Percentiles rank a stretch among this genome's conserved stretches.
phyloP scores from a whole-genome alignment of 2,329 filamentous ascomycete species.

The Trichoderma hamatum region DNA sequence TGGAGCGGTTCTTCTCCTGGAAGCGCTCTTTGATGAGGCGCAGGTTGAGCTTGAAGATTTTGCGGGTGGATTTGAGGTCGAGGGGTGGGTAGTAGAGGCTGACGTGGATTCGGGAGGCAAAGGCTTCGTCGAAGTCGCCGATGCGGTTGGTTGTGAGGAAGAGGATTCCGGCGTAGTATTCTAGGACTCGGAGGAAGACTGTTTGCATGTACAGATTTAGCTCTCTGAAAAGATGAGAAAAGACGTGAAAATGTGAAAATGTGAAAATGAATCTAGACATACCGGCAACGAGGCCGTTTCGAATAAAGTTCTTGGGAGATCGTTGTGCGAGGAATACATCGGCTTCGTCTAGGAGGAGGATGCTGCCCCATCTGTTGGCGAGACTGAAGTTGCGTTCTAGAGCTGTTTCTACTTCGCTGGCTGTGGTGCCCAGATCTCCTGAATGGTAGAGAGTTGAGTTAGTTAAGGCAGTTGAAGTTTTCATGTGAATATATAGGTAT shows the following conservation, averaged over 20 bases:
- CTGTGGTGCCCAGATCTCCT: constrained; percentile 30
- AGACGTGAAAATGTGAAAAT: background rate
- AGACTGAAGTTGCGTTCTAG: constrained; percentile 42
- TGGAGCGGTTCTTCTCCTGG: constrained; percentile 2
- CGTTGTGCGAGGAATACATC: constrained; percentile 37
- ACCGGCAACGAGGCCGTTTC: constrained; percentile 42
- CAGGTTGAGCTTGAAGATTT: constrained; percentile 30
- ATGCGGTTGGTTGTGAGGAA: constrained; percentile 44
- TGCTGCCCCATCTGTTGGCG: constrained; percentile 34
- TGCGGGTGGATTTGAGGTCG: background rate
- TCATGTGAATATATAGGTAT: background rate
- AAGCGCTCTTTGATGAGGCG: constrained; percentile 31
- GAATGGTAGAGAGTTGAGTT: rapidly evolving
- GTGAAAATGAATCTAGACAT: too few species aligned
- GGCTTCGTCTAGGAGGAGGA: constrained; percentile 38
- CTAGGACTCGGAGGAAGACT: constrained; percentile 43
- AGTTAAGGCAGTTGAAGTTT: background rate
- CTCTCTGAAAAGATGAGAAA: background rate
- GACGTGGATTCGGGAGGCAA: constrained; percentile 43
- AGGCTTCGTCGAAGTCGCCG: constrained; percentile 41
- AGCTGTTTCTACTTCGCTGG: constrained; percentile 30
- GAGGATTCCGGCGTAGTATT: constrained; percentile 43
- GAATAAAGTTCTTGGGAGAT: constrained; percentile 30
- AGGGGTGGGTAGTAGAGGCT: constrained; percentile 37
- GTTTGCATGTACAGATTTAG: constrained; percentile 23